Evolutionary conservation across 306 rosid species (phyloP).

Genomic region (Dryas alaskensis): DNA sequence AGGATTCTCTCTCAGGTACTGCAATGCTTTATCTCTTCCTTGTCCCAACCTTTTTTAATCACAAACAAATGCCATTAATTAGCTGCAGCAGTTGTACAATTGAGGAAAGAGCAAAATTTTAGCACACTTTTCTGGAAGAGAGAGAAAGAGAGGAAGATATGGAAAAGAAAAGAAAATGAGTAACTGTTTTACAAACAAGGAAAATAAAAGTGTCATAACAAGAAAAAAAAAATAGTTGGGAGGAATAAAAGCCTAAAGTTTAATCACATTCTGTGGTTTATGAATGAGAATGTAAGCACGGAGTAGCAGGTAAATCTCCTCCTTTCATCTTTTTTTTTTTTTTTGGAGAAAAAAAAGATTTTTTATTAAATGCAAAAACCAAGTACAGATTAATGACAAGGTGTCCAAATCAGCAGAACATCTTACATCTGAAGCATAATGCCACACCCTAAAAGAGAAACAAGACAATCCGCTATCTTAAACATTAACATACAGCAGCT

Average conservation of each 20-base stretch:
- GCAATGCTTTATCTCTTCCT: slow-evolving; percentile 90
- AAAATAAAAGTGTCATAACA: background rate
- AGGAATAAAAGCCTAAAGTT: background rate
- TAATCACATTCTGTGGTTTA: background rate
- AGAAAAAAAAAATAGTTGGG: background rate
- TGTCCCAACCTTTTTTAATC: slow-evolving; percentile 75
- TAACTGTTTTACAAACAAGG: background rate
- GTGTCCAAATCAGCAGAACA: too few relatives aligned
- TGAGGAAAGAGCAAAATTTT: background rate
- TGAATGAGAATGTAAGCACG: background rate
- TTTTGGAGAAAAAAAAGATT: too few relatives aligned
- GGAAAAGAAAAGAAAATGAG: background rate
- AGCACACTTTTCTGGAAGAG: background rate
- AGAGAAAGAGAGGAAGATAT: background rate
- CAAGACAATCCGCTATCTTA: too few relatives aligned
- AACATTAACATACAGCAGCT: too few relatives aligned
- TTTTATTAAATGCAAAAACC: background rate
- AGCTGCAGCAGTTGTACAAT: slow-evolving; percentile 3
- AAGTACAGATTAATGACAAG: too few relatives aligned
- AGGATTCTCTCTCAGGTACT: slow-evolving; percentile 77
- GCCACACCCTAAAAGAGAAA: too few relatives aligned
- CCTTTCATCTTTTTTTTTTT: background rate
- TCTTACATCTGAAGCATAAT: too few relatives aligned
- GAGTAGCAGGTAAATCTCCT: background rate
- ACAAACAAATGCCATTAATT: slow-evolving; percentile 20